These are phyloP conservation scores for Seminavis robusta DNA, from an alignment of 108 stramenopile species.

Conservation along the genomic window DNA sequence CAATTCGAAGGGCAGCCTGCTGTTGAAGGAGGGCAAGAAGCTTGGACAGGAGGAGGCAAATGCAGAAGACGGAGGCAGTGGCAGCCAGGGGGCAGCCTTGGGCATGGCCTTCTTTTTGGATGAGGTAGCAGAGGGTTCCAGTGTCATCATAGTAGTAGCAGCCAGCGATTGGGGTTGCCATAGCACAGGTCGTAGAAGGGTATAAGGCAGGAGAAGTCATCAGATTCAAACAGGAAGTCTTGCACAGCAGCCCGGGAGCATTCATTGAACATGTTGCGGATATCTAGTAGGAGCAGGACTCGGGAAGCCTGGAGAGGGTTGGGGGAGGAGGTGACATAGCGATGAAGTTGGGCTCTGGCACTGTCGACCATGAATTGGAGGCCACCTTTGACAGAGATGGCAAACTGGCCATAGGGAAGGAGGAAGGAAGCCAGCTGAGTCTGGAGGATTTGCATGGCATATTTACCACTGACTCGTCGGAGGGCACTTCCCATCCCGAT, in stretches of 20 bases:
- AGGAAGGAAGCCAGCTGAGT: slow-evolving; percentile 3
- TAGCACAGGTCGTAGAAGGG: slow-evolving; percentile 8
- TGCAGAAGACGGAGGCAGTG: too few relatives aligned
- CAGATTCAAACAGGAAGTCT: not conserved
- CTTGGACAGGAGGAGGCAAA: too few relatives aligned
- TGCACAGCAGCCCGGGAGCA: slow-evolving; percentile 6
- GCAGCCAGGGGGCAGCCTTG: slow-evolving; percentile 2
- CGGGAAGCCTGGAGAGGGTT: slow-evolving; percentile 9
- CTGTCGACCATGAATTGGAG: slow-evolving; percentile 15
- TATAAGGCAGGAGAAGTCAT: slow-evolving; percentile 9
- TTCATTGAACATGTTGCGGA: slow-evolving; percentile 28
- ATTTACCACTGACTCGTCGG: slow-evolving; percentile 13
- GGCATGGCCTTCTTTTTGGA: not conserved
- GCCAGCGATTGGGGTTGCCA: not conserved
- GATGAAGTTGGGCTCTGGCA: slow-evolving; percentile 3
- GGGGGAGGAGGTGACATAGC: slow-evolving; percentile 7
- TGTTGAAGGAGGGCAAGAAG: too few relatives aligned
- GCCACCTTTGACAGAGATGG: slow-evolving; percentile 6
- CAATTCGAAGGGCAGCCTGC: too few relatives aligned
- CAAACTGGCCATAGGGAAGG: slow-evolving; percentile 3
- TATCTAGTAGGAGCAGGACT: slow-evolving; percentile 11
- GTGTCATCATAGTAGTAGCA: not conserved
- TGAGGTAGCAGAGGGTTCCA: not conserved
- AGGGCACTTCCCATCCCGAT: slow-evolving; percentile 17
- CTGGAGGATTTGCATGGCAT: not conserved